These are phyloP conservation scores for Macaranga tanarius DNA, from an alignment of 441 rosid genomes.

Conservation along the genomic window DNA sequence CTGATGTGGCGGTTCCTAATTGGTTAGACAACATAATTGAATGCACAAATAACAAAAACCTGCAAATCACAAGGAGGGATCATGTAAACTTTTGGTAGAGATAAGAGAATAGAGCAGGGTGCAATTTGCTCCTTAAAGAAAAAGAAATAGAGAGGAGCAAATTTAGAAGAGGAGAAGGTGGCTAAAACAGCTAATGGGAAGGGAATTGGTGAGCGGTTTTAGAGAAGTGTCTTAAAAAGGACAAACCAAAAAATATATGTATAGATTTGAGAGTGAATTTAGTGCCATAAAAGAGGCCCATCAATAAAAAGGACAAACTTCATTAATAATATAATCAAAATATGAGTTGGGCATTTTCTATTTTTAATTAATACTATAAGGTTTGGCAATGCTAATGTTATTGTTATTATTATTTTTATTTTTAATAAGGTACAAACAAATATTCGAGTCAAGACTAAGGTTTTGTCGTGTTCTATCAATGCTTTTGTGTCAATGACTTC, in stretches of 20 bases:
- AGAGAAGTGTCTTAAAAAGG: constrained; percentile 16
- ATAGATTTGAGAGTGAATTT: background rate
- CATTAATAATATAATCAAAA: background rate
- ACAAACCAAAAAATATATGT: constrained; percentile 18
- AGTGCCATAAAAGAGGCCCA: background rate
- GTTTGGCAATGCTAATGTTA: background rate
- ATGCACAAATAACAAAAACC: no score
- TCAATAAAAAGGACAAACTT: background rate
- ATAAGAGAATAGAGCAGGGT: no score
- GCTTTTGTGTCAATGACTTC: background rate
- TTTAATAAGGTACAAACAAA: background rate
- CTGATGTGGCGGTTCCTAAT: constrained; percentile 3
- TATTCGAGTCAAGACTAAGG: background rate
- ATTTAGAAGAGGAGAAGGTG: background rate
- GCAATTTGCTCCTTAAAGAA: background rate
- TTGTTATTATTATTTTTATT: no score
- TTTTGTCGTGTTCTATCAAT: background rate
- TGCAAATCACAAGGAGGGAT: background rate
- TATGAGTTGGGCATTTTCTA: background rate
- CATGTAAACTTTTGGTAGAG: background rate
- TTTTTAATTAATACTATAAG: background rate
- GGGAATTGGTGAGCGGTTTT: constrained; percentile 3
- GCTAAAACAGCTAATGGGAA: constrained; percentile 16
- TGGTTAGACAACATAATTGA: background rate
- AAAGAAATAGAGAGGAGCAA: no score